Evolutionary conservation across 2,329 filamentous ascomycete species (phyloP).

Genomic region (Chaetomiaceae sp.): DNA sequence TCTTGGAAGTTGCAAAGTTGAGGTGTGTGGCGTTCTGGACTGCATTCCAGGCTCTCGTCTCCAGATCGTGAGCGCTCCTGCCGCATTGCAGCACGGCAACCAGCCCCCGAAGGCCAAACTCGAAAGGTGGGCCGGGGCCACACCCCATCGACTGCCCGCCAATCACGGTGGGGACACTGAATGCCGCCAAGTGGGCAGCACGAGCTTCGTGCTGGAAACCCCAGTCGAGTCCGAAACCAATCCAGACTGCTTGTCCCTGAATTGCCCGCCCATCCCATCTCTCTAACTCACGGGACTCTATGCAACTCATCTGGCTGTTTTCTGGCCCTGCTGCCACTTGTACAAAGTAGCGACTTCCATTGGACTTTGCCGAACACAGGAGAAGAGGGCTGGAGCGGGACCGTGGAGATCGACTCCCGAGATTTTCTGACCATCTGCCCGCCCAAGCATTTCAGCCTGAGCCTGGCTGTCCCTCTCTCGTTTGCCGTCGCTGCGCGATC

Average conservation of each 20-base stretch:
- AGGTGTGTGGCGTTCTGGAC: neutral
- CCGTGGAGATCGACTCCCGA: no score
- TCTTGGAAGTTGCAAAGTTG: no score
- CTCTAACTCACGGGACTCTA: neutral
- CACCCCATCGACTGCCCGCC: neutral
- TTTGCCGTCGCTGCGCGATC: no score
- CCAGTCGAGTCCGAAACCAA: constrained; percentile 14
- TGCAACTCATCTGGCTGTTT: constrained; percentile 18
- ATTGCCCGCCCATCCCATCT: neutral
- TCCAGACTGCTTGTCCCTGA: constrained; percentile 14
- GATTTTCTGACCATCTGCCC: no score
- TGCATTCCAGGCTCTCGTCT: no score
- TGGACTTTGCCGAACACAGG: no score
- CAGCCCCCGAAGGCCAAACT: neutral
- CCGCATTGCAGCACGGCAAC: neutral
- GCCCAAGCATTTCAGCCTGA: no score
- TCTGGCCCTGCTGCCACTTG: no score
- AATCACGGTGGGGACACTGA: neutral
- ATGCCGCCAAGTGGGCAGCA: neutral
- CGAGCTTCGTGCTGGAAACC: neutral
- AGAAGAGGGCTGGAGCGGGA: no score
- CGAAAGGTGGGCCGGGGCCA: neutral
- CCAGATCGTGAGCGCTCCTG: neutral
- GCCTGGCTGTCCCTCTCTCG: neutral
- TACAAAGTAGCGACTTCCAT: no score